A percentile compares a stretch with the other conserved stretches of the same genome.
These are phyloP conservation scores for Mucor racemosus DNA, from an alignment of 371 early-diverging fungal genomes.

Conservation along the genomic window DNA sequence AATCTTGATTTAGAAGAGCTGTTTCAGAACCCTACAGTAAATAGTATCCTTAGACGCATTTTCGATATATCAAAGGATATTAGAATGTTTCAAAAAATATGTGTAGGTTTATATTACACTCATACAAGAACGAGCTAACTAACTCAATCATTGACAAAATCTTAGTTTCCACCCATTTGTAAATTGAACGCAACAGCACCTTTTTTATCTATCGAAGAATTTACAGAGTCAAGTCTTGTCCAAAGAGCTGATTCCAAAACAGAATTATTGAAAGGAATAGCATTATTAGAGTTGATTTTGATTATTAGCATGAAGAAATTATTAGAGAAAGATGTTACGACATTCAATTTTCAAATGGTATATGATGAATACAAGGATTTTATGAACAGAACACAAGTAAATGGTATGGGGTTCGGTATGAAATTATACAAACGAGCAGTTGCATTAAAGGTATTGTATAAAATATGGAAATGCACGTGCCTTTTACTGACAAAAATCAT, in stretches of 20 bases:
- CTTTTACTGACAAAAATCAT: neutral
- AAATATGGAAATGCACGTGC: neutral
- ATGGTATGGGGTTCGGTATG: slow-evolving; percentile 68
- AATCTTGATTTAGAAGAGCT: slow-evolving; percentile 41
- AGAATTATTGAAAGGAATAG: slow-evolving; percentile 70
- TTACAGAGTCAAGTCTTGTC: slow-evolving; percentile 49
- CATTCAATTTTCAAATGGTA: slow-evolving; percentile 93
- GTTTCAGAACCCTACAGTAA: slow-evolving; percentile 57
- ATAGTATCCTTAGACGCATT: slow-evolving; percentile 53
- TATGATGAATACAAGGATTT: slow-evolving; percentile 90
- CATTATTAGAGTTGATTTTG: slow-evolving; percentile 80
- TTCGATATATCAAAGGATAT: slow-evolving; percentile 69
- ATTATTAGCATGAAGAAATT: slow-evolving; percentile 80
- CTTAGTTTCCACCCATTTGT: slow-evolving; percentile 64
- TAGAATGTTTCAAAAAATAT: slow-evolving; percentile 62
- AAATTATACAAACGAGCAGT: slow-evolving; percentile 77
- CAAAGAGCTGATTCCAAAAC: slow-evolving; percentile 67
- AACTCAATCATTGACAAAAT: neutral
- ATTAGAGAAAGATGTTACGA: slow-evolving; percentile 62
- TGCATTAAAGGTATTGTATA: slow-evolving; percentile 72
- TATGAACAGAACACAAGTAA: slow-evolving; percentile 60
- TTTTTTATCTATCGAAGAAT: slow-evolving; percentile 46
- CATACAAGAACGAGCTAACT: neutral
- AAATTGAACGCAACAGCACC: slow-evolving; percentile 47
- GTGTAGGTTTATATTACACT: slow-evolving; percentile 49